A percentile compares a stretch with the other conserved stretches of the same genome.
Evolutionary conservation across 2,329 filamentous ascomycete species (phyloP).

Genomic region (Cladosporium cucumerinum): DNA sequence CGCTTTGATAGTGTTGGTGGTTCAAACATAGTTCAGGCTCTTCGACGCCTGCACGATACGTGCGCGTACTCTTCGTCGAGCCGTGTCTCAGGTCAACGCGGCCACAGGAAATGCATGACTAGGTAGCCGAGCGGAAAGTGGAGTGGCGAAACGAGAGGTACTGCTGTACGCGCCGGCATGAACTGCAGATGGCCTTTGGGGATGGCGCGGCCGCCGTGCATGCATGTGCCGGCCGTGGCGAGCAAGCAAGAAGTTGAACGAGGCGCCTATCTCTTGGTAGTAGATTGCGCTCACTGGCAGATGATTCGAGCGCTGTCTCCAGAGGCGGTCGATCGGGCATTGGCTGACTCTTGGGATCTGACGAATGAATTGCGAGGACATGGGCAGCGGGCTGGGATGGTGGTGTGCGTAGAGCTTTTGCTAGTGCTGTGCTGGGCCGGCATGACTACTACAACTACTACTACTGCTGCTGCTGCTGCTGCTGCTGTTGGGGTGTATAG

Average conservation of each 20-base stretch:
- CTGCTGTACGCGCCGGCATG: conserved; percentile 4
- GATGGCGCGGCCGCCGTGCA: not conserved
- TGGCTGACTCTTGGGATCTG: not conserved
- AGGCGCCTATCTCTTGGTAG: not conserved
- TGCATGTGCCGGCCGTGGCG: not conserved
- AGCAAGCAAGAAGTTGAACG: not conserved
- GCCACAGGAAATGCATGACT: not conserved
- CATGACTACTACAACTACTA: not conserved
- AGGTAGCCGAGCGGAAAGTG: not conserved
- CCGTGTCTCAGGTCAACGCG: not conserved
- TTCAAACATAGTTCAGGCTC: not conserved
- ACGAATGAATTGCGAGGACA: not conserved
- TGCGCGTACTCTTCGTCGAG: not conserved
- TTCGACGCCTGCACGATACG: not conserved
- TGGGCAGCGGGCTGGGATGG: not conserved
- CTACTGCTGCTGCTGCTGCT: too few species aligned
- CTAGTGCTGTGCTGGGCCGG: not conserved
- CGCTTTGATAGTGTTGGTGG: not conserved
- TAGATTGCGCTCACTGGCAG: not conserved
- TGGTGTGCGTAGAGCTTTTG: not conserved
- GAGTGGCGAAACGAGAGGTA: not conserved
- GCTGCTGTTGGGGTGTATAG: not conserved
- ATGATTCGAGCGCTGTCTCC: not conserved
- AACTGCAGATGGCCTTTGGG: conserved; percentile 7
- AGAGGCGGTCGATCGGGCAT: conserved; percentile 1